Conservation (phyloP, 345 rosid species). For the Nephelium lappaceum region DNA sequence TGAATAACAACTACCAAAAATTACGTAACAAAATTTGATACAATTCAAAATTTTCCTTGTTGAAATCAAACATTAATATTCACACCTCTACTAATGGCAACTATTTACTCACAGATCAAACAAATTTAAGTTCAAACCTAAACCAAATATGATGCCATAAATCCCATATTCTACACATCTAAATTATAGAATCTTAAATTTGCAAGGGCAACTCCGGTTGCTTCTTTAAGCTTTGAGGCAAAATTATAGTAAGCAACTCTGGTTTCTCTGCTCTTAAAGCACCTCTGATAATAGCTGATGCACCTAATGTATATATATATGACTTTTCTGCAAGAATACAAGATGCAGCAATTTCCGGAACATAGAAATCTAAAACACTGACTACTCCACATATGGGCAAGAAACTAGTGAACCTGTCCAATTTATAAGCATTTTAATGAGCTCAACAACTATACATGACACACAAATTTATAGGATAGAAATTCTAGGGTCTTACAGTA, state of each 20-base stretch:
- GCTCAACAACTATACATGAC: constrained; percentile 3
- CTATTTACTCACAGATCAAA: neutral
- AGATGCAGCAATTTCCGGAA: constrained; percentile 22
- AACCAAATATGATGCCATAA: neutral
- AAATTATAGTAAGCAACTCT: constrained; percentile 86
- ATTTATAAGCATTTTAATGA: neutral
- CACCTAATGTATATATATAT: constrained; percentile 94
- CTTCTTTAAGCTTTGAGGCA: constrained; percentile 89
- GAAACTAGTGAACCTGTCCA: neutral
- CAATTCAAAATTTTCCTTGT: neutral
- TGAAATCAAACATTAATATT: neutral
- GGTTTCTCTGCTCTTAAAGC: constrained; percentile 97
- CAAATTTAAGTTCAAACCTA: neutral
- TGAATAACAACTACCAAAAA: neutral
- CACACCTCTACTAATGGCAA: neutral
- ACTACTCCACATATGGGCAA: neutral
- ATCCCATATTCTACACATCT: neutral
- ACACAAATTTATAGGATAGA: neutral
- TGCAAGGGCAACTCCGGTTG: constrained; percentile 45
- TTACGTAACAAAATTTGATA: neutral
- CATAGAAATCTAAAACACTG: neutral
- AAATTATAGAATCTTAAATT: neutral
- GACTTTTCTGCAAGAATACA: constrained; percentile 76
- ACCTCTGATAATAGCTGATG: constrained; percentile 96
- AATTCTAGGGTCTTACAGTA: constrained; percentile 61